Evolutionary conservation across 2,329 filamentous ascomycete genomes (phyloP).

Genomic region (Fusarium nisikadoi): DNA sequence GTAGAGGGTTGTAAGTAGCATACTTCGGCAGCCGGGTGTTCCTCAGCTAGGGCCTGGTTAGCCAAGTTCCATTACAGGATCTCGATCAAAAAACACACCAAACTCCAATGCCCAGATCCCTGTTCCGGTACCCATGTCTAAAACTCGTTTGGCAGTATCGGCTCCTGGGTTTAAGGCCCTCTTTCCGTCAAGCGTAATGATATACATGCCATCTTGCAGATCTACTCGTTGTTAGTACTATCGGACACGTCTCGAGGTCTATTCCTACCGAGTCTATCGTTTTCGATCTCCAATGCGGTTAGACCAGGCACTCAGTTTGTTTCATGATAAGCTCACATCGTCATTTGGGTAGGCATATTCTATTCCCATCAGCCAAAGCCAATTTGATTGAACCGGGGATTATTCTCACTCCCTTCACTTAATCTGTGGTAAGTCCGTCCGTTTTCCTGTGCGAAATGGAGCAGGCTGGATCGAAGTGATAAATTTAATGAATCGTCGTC

Average conservation of each 20-base stretch:
- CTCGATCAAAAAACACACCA: background rate
- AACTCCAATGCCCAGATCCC: conserved; percentile 28
- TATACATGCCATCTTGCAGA: conserved; percentile 13
- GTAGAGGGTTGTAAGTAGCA: accelerated
- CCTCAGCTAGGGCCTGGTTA: background rate
- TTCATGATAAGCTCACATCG: background rate
- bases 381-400: accelerated
- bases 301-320: background rate
- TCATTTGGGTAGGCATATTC: conserved; percentile 33
- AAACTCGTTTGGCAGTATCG: conserved; percentile 8
- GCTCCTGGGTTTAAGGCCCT: conserved; percentile 22
- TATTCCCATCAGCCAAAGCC: background rate
- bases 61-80: accelerated
- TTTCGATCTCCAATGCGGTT: background rate
- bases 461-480: conserved; percentile 19
- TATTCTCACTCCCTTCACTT: conserved; percentile 23
- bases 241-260: accelerated
- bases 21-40: conserved; percentile 21
- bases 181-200: conserved; percentile 20
- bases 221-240: background rate
- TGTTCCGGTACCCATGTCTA: conserved; percentile 28
- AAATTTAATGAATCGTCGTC: conserved; percentile 16
- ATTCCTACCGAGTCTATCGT: conserved; percentile 12
- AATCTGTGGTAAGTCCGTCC: conserved; percentile 26
- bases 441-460: conserved; percentile 24